A percentile compares a stretch with the other conserved stretches of the same genome.
These are phyloP conservation scores for Phytophthora uliginosa DNA, from an alignment of 352 stramenopile species.

Conservation along the genomic window DNA sequence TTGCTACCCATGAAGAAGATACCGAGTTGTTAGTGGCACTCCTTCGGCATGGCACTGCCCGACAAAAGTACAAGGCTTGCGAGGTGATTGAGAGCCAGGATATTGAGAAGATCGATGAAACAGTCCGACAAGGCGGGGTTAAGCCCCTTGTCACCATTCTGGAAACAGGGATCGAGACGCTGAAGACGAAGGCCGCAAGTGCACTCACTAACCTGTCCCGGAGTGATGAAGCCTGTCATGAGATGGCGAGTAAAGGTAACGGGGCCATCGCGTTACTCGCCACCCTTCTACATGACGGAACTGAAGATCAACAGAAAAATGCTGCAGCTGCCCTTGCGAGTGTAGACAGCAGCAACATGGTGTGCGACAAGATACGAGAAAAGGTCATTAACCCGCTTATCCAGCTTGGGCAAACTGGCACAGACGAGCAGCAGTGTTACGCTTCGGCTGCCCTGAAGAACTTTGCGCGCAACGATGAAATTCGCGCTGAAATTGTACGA, in stretches of 20 bases:
- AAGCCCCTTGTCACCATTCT: not conserved
- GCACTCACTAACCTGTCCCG: not conserved
- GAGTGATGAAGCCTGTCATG: not conserved
- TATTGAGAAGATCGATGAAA: not conserved
- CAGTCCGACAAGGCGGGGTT: not conserved
- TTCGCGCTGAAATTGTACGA: not conserved
- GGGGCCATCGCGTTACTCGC: not conserved
- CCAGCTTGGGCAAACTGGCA: not conserved
- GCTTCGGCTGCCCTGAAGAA: not conserved
- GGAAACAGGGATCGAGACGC: not conserved
- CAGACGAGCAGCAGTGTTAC: not conserved
- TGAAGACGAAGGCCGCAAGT: not conserved
- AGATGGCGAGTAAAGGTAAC: too few relatives aligned
- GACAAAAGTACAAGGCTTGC: too few relatives aligned
- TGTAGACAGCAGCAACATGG: not conserved
- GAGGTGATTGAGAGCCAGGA: too few relatives aligned
- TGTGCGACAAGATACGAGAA: not conserved
- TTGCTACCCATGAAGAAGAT: too few relatives aligned
- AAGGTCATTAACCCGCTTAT: not conserved
- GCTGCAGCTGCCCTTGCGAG: not conserved
- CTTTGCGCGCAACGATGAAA: not conserved
- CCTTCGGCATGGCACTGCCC: too few relatives aligned
- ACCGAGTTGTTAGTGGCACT: too few relatives aligned
- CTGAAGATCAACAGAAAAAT: not conserved
- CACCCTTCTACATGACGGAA: not conserved